Evolutionary conservation across 1,284 basidiomycete species (phyloP).

Genomic region (Boletus smithii): DNA sequence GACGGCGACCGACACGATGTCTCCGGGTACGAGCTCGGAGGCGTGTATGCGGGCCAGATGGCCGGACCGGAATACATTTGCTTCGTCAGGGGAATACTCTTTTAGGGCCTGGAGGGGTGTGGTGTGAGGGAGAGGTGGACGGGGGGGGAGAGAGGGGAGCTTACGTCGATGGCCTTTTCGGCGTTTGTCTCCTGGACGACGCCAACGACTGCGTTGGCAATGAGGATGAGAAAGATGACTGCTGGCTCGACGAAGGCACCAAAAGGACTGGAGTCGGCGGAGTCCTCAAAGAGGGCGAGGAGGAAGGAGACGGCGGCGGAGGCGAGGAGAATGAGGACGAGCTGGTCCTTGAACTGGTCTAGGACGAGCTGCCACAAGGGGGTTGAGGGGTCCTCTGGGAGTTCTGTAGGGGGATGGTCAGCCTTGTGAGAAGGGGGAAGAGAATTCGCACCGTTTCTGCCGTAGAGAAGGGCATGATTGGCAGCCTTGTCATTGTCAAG

Average conservation of each 20-base stretch:
- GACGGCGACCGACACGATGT: slow-evolving; percentile 85
- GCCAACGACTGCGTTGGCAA: slow-evolving; percentile 92
- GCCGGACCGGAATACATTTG: slow-evolving; percentile 81
- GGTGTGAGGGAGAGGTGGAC: slow-evolving; percentile 5
- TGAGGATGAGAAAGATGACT: slow-evolving; percentile 89
- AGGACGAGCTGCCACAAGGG: slow-evolving; percentile 92
- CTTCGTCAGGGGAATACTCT: slow-evolving; percentile 94
- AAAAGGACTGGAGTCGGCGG: slow-evolving; percentile 60
- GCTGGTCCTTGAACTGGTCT: slow-evolving; percentile 97
- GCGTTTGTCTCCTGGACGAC: slow-evolving; percentile 94
- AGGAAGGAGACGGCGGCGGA: slow-evolving; percentile 90
- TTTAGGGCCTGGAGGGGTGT: slow-evolving; percentile 70
- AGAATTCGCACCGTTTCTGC: slow-evolving; percentile 76
- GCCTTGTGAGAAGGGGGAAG: slow-evolving; percentile 2
- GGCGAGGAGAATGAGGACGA: slow-evolving; percentile 89
- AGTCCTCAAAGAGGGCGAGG: slow-evolving; percentile 80
- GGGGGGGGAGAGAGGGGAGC: slow-evolving; percentile 30
- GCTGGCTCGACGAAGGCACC: slow-evolving; percentile 90
- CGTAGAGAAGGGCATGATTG: slow-evolving; percentile 71
- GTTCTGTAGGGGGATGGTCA: slow-evolving; percentile 46
- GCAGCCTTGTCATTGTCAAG: slow-evolving; percentile 29
- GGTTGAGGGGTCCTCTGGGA: slow-evolving; percentile 87
- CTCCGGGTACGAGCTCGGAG: slow-evolving; percentile 87
- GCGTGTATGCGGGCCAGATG: slow-evolving; percentile 75
- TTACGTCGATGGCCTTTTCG: slow-evolving; percentile 91